Base-by-base conservation (phyloP, 192 early-diverging fungal genomes). In the Geranomyces variabilis region DNA sequence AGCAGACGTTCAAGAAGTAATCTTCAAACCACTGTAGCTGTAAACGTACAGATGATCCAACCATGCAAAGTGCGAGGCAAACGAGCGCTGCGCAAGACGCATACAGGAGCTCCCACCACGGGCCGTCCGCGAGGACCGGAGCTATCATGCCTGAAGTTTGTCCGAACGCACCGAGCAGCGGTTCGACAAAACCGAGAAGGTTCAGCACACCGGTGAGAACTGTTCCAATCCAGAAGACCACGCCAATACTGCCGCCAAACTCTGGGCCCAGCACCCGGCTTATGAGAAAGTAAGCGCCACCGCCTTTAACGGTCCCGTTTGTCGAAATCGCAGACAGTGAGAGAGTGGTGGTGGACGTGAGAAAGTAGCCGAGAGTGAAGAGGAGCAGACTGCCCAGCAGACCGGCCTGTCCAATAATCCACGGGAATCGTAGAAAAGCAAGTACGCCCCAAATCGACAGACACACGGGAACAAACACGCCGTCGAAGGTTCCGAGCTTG, bases 141-240 rank as follows among this genome's bases (percentile, higher is more conserved):
- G 15, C 45, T 45, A 71, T 48, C 9, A 46, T 36, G 1, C 61
- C 70, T 13, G 14, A 53, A 13, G 30, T 33, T 46, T 71, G n/a
- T 24, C 61, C 70, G 41, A 64, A 56, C 17, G 67, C 29, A 29
- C 61, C 70, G n/a, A 74, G 29, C 34, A 76, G 56, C 15, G 66
- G 62, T 36, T 76, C 71, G 17, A 74, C 69, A 51, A 66, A 65
- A 28, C 75, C 75, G 1, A 76, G 24, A 7, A 76, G 48, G 36
- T 70, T 70, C 66, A 80, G 51, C 8, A 67, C 78, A 12, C 47
- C 74, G 4, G 62, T 71, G 13, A 77, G 41, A 1, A 63, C 10
- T 12, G 67, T 76, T 22, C 75, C 78, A 6, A 77, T 22, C 53
- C 75, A 82, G 41, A 82, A 80, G 14, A 82, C n/a, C 33, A 72